Base-by-base conservation (phyloP, 176 grass and related monocot species). In the Musa beccarii region DNA sequence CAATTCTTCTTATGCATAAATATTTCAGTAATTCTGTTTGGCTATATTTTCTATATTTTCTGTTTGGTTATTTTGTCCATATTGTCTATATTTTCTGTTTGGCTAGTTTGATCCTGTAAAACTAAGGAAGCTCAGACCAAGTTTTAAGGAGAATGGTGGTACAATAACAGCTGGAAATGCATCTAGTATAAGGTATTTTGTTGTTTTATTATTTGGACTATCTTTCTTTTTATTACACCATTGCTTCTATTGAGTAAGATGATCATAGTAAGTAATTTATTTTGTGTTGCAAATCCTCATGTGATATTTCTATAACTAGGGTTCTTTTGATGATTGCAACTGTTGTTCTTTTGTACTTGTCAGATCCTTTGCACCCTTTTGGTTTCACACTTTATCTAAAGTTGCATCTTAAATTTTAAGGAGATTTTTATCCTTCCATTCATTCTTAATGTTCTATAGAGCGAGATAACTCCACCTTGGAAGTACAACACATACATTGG, bases 91-190 rank as follows among this genome's bases (percentile, higher is more conserved):
- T 69, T 25, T 54, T 9, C 3, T 69, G 34, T 69, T 52, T 69
- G 20, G 8, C 14, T 79, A 79, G 76, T 79, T 79, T 69, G 76
- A 79, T 79, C 76, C 76, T 15, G 51, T 59, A 23, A 79, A 79
- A 55, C 14, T 79, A 52, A 69, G 25, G 65, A 79, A 79, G 65
- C 76, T 79, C 65, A 66, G 76, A 43, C 65, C 76, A 55, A 79
- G 65, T 69, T 79, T 79, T 57, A 79, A 69, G 63, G 76, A 79
- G 51, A 79, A 79, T 59, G 52, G 25, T 50, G 76, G 76, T 29
- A 79, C 52, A 68, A 65, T 79, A 19, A 79, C 76, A 57, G 76
- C 76, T 56, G 76, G 76, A 49, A 79, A 79, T 79, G 76, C 76
- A 52, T 79, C 76, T 49, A 79, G 65, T 57, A 79, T 79, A 79